Conservation (phyloP, 345 rosid species). For the Citrus hindsii region DNA sequence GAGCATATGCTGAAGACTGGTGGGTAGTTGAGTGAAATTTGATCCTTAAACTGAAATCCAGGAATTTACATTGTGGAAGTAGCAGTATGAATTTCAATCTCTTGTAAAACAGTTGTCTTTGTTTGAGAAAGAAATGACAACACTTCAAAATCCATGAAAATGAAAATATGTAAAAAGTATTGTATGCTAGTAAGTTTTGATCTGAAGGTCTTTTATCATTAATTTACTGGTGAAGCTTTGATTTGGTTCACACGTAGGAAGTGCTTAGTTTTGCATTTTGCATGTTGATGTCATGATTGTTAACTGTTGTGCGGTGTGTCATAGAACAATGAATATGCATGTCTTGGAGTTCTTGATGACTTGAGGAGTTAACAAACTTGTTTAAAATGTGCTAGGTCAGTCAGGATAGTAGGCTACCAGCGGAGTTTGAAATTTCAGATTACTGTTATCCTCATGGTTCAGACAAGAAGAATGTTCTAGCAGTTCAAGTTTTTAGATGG, state of each 20-base stretch:
- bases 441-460: constrained; percentile 71
- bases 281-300: not conserved
- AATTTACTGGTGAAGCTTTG: not conserved
- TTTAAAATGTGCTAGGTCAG: constrained; percentile 40
- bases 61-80: too few species aligned
- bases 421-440: constrained; percentile 96
- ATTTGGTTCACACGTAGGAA: not conserved
- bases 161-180: not conserved
- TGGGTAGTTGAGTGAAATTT: not conserved
- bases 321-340: not conserved
- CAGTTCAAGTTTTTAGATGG: constrained; percentile 98
- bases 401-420: constrained; percentile 97
- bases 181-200: not conserved
- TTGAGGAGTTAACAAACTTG: constrained; percentile 12
- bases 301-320: not conserved
- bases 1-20: not conserved
- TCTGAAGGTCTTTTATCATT: not conserved
- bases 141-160: not conserved
- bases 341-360: not conserved
- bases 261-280: not conserved
- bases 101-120: too few species aligned
- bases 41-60: not conserved
- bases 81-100: too few species aligned
- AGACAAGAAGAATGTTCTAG: constrained; percentile 75
- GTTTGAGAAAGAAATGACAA: not conserved